Evolutionary conservation across 106 monocot genomes (phyloP).

Genomic region (Amphibolis antarctica): DNA sequence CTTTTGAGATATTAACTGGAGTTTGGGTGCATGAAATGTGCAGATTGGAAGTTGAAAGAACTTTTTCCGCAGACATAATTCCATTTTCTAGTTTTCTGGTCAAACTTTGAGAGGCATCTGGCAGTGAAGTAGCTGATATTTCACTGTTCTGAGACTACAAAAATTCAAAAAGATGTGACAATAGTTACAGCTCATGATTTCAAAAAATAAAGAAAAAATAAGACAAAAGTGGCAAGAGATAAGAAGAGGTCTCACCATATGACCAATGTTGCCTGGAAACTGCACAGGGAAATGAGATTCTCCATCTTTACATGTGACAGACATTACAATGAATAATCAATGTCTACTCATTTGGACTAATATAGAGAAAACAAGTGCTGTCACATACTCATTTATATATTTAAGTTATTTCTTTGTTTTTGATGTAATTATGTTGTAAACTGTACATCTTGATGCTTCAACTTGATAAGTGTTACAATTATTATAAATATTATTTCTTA

Average conservation of each 20-base stretch:
- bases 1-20: constrained; percentile 8
- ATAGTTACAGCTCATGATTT: no score
- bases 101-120: constrained; percentile 13
- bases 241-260: constrained; percentile 24
- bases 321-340: neutral
- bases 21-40: no score
- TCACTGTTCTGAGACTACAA: constrained; percentile 20
- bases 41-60: no score
- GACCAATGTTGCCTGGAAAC: constrained; percentile 47
- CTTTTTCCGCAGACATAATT: constrained; percentile 2
- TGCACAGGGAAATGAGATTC: constrained; percentile 35
- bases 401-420: no score
- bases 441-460: no score
- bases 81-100: constrained; percentile 14
- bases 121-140: constrained; percentile 13
- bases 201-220: neutral
- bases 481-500: no score
- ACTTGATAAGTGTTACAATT: no score
- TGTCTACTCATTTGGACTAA: neutral
- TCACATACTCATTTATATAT: no score
- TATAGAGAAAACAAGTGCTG: no score
- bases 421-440: no score
- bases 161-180: no score
- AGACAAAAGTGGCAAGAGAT: neutral
- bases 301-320: constrained; percentile 36